Conservation (phyloP, 192 early-diverging fungal genomes). For the Powellomyces hirtus region DNA sequence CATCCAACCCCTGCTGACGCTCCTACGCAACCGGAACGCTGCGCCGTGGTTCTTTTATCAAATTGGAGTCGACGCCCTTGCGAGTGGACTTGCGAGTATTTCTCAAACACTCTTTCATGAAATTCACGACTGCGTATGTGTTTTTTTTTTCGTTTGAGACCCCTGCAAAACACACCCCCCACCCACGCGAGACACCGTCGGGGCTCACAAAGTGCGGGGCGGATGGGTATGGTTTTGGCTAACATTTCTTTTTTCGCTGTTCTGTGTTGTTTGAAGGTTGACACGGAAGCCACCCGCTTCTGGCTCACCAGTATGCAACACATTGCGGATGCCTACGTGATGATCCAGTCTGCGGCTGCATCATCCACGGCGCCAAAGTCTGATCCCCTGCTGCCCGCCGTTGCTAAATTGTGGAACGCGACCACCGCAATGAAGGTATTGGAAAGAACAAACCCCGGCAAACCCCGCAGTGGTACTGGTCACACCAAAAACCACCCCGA, state of each 20-base stretch:
- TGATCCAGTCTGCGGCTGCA: background rate
- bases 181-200: too few relatives aligned
- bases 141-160: background rate
- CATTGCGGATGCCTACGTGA: background rate
- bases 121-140: background rate
- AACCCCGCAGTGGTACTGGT: background rate
- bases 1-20: background rate
- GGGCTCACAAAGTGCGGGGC: too few relatives aligned
- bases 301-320: constrained; percentile 5
- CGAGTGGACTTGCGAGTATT: background rate
- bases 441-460: background rate
- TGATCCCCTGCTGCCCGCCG: background rate
- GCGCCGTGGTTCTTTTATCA: constrained; percentile 1
- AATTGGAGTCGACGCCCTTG: background rate
- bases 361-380: background rate
- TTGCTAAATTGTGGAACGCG: background rate
- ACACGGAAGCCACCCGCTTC: background rate
- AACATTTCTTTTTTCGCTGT: too few relatives aligned
- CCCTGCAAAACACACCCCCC: background rate
- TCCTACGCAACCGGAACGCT: background rate
- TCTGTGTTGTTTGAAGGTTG: background rate
- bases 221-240: too few relatives aligned
- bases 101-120: background rate
- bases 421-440: background rate
- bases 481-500: background rate